phyloP scores from a whole-genome alignment of 2,329 filamentous ascomycete genomes.

The Penicillium capsulatum region DNA sequence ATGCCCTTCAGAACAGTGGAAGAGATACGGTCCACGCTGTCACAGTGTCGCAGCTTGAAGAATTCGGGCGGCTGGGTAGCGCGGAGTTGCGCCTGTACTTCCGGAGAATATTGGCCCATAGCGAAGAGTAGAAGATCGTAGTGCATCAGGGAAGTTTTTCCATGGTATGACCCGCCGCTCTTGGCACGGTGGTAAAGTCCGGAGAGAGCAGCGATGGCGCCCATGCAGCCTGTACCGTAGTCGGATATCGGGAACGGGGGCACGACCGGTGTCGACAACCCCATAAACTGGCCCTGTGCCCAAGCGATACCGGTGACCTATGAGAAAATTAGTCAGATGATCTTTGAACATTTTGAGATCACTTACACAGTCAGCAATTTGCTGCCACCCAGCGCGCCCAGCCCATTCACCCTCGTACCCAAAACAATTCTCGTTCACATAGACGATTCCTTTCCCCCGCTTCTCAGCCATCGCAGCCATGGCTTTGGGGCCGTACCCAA shows the following conservation, averaged over 20 bases:
- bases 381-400: conserved; percentile 64
- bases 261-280: conserved; percentile 36
- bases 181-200: conserved; percentile 61
- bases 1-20: conserved; percentile 55
- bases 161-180: conserved; percentile 62
- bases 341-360: not conserved
- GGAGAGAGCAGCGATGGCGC: conserved; percentile 61
- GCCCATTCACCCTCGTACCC: conserved; percentile 63
- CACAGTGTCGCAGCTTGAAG: conserved; percentile 54
- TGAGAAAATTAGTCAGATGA: conserved; percentile 1
- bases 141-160: conserved; percentile 61
- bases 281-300: conserved; percentile 44
- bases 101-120: conserved; percentile 53
- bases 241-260: conserved; percentile 53
- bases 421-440: conserved; percentile 71
- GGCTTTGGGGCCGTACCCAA: conserved; percentile 59
- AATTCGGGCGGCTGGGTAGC: conserved; percentile 51
- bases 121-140: conserved; percentile 65
- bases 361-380: conserved; percentile 64
- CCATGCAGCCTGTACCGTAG: conserved; percentile 70
- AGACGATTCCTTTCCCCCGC: conserved; percentile 61
- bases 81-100: conserved; percentile 52
- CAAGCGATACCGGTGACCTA: conserved; percentile 42
- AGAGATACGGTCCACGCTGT: conserved; percentile 64
- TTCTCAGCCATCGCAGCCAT: conserved; percentile 53